Percentiles rank a stretch among this genome's conserved stretches.
Conservation (phyloP, 352 stramenopile genomes). For the Globisporangium paddicum region DNA sequence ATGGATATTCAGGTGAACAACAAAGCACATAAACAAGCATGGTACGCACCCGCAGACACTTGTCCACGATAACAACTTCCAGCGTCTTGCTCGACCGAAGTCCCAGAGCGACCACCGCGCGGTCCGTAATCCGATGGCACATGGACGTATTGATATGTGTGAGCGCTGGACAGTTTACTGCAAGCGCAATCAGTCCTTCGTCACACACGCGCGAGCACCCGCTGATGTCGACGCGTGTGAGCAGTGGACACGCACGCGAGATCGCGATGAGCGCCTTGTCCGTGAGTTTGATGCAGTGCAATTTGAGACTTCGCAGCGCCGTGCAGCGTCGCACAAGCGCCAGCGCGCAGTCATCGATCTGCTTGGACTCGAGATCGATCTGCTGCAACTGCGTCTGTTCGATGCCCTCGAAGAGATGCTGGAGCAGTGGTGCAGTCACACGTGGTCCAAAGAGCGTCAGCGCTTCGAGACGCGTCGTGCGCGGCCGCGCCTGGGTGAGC, state of each 20-base stretch:
- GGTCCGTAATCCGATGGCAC: slow-evolving; percentile 76
- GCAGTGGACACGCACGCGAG: slow-evolving; percentile 25
- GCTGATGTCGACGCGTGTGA: slow-evolving; percentile 57
- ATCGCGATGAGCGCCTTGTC: slow-evolving; percentile 41
- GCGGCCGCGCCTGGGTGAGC: slow-evolving; percentile 15
- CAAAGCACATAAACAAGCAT: neutral
- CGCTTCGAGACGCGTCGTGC: slow-evolving; percentile 31
- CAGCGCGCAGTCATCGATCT: slow-evolving; percentile 46
- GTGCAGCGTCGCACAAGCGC: slow-evolving; percentile 30
- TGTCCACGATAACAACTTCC: slow-evolving; percentile 36
- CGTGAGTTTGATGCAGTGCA: slow-evolving; percentile 80
- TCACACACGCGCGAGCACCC: slow-evolving; percentile 78
- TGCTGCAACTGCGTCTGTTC: slow-evolving; percentile 27
- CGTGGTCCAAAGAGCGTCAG: slow-evolving; percentile 60
- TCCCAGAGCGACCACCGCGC: slow-evolving; percentile 47
- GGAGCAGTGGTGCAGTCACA: slow-evolving; percentile 39
- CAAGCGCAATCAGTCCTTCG: slow-evolving; percentile 67
- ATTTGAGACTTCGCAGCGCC: slow-evolving; percentile 27
- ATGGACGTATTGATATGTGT: slow-evolving; percentile 67
- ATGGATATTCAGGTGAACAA: neutral
- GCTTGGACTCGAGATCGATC: slow-evolving; percentile 72
- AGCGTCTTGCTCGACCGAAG: slow-evolving; percentile 36
- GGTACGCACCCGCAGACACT: slow-evolving; percentile 59
- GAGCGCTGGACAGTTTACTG: slow-evolving; percentile 39
- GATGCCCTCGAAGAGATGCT: slow-evolving; percentile 36